A percentile compares a stretch with the other conserved stretches of the same genome.
Conservation (phyloP, 371 early-diverging fungal genomes). For the Mucor circinelloides region DNA sequence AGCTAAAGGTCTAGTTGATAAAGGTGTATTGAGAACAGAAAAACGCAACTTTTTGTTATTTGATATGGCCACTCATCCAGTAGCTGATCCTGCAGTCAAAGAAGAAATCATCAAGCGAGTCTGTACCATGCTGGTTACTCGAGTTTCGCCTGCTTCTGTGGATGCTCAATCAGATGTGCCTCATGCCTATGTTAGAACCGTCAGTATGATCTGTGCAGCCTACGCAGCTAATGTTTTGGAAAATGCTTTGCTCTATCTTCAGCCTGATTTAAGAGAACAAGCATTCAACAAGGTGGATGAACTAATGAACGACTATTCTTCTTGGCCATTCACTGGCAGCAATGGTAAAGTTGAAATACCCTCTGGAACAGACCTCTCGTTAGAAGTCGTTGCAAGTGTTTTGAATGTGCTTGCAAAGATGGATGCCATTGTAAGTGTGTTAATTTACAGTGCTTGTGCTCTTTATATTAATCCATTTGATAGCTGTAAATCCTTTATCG, state of each 20-base stretch:
- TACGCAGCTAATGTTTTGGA: constrained; percentile 96
- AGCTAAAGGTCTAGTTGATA: constrained; percentile 96
- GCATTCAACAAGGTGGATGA: constrained; percentile 90
- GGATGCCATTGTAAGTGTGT: constrained; percentile 79
- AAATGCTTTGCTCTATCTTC: constrained; percentile 85
- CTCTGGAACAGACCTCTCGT: constrained; percentile 58
- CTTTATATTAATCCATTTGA: background rate
- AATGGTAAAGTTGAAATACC: constrained; percentile 63
- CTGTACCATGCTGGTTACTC: constrained; percentile 71
- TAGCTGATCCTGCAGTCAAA: constrained; percentile 84
- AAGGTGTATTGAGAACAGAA: constrained; percentile 95
- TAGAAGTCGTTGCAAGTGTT: constrained; percentile 78
- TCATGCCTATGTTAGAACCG: constrained; percentile 65
- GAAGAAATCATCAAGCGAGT: constrained; percentile 83
- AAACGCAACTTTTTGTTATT: constrained; percentile 93
- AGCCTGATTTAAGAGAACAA: constrained; percentile 84
- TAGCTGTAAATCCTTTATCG: background rate
- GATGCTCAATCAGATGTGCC: constrained; percentile 49
- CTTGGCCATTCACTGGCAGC: constrained; percentile 71
- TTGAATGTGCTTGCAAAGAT: constrained; percentile 85
- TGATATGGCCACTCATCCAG: constrained; percentile 95
- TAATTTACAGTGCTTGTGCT: background rate
- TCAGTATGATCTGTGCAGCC: constrained; percentile 94
- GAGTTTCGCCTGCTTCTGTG: constrained; percentile 44
- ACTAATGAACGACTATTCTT: constrained; percentile 82